Evolutionary conservation across 2,329 filamentous ascomycete genomes (phyloP), one percentile per base, ranked within the genome.

Genomic region (Pezicula carpinea): DNA sequence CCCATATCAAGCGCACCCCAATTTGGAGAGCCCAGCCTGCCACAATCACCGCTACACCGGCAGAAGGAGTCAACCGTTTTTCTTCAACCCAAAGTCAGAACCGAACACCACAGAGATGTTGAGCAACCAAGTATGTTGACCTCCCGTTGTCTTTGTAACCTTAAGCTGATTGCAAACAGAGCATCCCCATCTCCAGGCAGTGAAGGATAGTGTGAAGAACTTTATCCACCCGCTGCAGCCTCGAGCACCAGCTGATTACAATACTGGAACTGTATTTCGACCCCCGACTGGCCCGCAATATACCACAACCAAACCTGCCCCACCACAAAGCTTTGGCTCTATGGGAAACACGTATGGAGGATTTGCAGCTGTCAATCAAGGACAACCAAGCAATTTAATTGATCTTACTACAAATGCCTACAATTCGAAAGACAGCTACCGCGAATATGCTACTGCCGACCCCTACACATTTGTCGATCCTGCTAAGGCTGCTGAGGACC

Each of bases 401-500:
- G 63, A 65, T 43, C 59, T 64, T 31, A 63, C 59, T 6, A 44
- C 44, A 34, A 53, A 52, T 14, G 48, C 52, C 18, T 59, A 59
- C 33, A n/a, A 10, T 15, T 22, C 55, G 52, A 31, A 47, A 57
- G 32, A 51, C 49, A 22, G 46, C 52, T 36, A 43, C 47, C 21
- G 39, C 3, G 43, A 44, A 4, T 17, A 36, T 18, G 35, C 44
- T 18, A 23, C 53, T 35, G 44, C 56, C 29, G 56, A 58, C 11
- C 57, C 60, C 26, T 60, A 62, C 44, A 55, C 59, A 5, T 65
- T 60, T 49, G 61, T 64, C 5, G 86, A 91, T 54, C 80, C 85
- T 0, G 72, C 73, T 48, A 85, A 88, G 63, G 87, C 88, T 10
- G 81, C 79, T 43, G 83, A 83, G 39, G 87, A 92, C 55, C 75